Conservation (phyloP, 2,329 filamentous ascomycete species). For the Ambrosiella cleistominuta region DNA sequence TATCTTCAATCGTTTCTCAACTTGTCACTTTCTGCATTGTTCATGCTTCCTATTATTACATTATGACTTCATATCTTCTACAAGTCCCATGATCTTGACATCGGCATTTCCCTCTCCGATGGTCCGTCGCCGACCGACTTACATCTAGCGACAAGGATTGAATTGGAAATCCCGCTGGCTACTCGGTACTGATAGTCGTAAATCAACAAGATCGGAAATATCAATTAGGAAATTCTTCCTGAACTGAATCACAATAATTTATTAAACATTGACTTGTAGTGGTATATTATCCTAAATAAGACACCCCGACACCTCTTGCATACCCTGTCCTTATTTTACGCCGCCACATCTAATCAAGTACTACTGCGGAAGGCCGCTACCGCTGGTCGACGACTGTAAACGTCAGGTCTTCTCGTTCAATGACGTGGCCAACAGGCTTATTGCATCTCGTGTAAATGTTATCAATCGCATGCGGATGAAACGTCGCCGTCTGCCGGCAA, state of each 20-base stretch:
- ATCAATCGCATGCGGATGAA: conserved; percentile 53
- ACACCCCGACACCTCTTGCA: too few relatives aligned
- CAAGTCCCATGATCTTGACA: not conserved
- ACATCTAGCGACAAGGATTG: not conserved
- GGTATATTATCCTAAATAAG: too few relatives aligned
- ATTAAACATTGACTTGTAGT: too few relatives aligned
- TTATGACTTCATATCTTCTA: not conserved
- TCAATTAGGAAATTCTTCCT: too few relatives aligned
- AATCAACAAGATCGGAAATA: too few relatives aligned
- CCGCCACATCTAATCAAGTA: not conserved
- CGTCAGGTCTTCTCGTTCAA: conserved; percentile 48
- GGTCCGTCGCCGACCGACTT: not conserved
- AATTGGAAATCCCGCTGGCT: not conserved
- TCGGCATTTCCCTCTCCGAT: not conserved
- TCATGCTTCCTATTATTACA: not conserved
- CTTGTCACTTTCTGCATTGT: too few relatives aligned
- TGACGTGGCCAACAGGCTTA: conserved; percentile 49
- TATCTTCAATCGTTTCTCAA: too few relatives aligned
- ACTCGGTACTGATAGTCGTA: too few relatives aligned
- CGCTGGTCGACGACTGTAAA: conserved; percentile 39
- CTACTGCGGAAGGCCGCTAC: conserved; percentile 8
- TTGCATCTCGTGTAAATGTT: conserved; percentile 65
- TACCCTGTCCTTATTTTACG: not conserved
- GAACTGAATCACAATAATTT: too few relatives aligned
- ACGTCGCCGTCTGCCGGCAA: conserved; percentile 62